Base-by-base conservation (phyloP, 2,329 filamentous ascomycete genomes). In the Monosporascus sp. region DNA sequence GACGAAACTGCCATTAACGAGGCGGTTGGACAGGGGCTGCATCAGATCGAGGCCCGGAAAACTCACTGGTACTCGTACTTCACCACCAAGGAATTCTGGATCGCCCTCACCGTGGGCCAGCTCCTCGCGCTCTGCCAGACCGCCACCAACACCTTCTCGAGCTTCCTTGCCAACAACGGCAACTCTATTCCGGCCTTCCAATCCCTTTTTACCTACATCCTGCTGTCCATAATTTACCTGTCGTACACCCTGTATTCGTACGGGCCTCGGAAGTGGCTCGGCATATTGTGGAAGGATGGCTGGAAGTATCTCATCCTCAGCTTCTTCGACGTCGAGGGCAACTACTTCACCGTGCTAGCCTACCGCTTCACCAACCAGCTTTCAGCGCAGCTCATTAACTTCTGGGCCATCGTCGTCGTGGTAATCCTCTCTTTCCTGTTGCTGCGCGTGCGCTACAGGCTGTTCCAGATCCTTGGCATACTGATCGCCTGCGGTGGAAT, bases 391-490 rank as follows among this genome's bases (percentile, higher is more conserved):
- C 82, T 99, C 50, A 91, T 99, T 75, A 97, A 97, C 79, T 97
- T 97, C 76, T 97, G 93, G 93, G 90, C 92, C 63, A 97, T 99
- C 61, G 90, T 96, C 49, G 86, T 93, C 58, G 94, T 99, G 22
- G 91, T 97, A 20, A 68, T 88, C 56, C 75, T 97, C 60, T 96
- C 91, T 27, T 92, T 96, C 73, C 61, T 86, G 59, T 78, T 97
- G 63, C 83, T 99, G 54, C 82, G 80, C 61, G 94, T 99, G 45
- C 89, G 94, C 64, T 99, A 99, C 80, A 90, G 91, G 74, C 76
- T 83, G 68, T 84, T 89, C 54, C 94, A 97, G 76, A 84, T 96
- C 64, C 62, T 83, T 34, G 94, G 94, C 52, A 97, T 99, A 69
- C 66, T 97, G 48, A 77, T 97, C 70, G 94, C 90, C 77, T 91